A percentile compares a stretch with the other conserved stretches of the same genome.
These are phyloP conservation scores for Neonothopanus nambi DNA, from an alignment of 1,284 basidiomycete species.

Conservation along the genomic window DNA sequence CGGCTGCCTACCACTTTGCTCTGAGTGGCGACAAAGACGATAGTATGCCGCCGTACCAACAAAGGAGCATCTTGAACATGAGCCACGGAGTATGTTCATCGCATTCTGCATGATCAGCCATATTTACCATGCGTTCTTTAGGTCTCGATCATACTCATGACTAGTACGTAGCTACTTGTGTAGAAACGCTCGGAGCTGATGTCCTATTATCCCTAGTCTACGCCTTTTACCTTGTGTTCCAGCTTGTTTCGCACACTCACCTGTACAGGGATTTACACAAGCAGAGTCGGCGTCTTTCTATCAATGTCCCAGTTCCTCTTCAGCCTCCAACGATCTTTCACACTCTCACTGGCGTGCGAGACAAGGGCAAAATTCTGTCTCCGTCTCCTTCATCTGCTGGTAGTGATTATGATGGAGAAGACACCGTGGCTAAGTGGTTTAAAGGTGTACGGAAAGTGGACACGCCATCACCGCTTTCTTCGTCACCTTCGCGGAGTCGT, in stretches of 20 bases:
- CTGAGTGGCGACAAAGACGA: slow-evolving; percentile 40
- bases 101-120: background rate
- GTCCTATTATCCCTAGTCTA: slow-evolving; percentile 52
- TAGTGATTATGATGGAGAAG: slow-evolving; percentile 4
- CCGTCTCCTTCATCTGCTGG: background rate
- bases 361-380: slow-evolving; percentile 4
- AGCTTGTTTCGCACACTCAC: slow-evolving; percentile 85
- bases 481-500: background rate
- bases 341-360: slow-evolving; percentile 1
- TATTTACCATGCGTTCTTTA: slow-evolving; percentile 23
- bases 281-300: slow-evolving; percentile 41
- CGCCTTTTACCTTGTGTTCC: slow-evolving; percentile 78
- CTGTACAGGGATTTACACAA: slow-evolving; percentile 66
- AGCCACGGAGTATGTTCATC: slow-evolving; percentile 71
- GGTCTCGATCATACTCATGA: slow-evolving; percentile 71
- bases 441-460: background rate
- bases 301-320: slow-evolving; percentile 33
- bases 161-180: slow-evolving; percentile 46
- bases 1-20: slow-evolving; percentile 73
- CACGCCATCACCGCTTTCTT: background rate
- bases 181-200: background rate
- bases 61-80: slow-evolving; percentile 73
- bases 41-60: slow-evolving; percentile 31
- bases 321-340: slow-evolving; percentile 28
- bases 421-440: slow-evolving; percentile 8